A percentile compares a stretch with the other conserved stretches of the same genome.
Evolutionary conservation across 345 rosid species (phyloP).

Genomic region (Erysimum cheiranthoides): DNA sequence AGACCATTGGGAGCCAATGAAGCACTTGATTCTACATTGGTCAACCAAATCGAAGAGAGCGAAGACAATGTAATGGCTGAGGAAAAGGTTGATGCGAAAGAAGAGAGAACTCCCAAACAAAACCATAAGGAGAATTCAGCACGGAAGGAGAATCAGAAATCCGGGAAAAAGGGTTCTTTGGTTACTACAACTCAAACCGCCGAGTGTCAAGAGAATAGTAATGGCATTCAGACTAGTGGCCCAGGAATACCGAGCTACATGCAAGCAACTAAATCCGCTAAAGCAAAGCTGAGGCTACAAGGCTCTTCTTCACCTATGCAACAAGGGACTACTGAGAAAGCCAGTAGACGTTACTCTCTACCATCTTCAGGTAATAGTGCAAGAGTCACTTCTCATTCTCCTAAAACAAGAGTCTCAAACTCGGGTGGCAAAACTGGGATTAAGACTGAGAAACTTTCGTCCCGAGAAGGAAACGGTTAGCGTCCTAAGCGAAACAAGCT

Average conservation of each 20-base stretch:
- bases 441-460: slow-evolving; percentile 58
- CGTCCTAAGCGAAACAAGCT: slow-evolving; percentile 7
- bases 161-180: slow-evolving; percentile 53
- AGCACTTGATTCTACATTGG: slow-evolving; percentile 42
- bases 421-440: slow-evolving; percentile 61
- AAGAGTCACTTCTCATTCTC: slow-evolving; percentile 74
- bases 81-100: slow-evolving; percentile 47
- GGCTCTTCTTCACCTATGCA: slow-evolving; percentile 69
- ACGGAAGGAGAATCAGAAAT: slow-evolving; percentile 57
- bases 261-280: slow-evolving; percentile 90
- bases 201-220: slow-evolving; percentile 56
- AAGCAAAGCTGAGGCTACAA: slow-evolving; percentile 87
- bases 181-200: slow-evolving; percentile 51
- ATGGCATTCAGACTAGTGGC: slow-evolving; percentile 58
- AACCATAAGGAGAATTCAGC: slow-evolving; percentile 54
- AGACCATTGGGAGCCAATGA: slow-evolving; percentile 51
- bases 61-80: slow-evolving; percentile 50
- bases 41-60: slow-evolving; percentile 30
- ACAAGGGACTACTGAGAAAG: slow-evolving; percentile 61
- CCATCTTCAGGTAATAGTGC: slow-evolving; percentile 67
- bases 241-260: slow-evolving; percentile 79
- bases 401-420: slow-evolving; percentile 66
- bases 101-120: slow-evolving; percentile 54
- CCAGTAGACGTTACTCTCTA: slow-evolving; percentile 72
- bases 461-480: slow-evolving; percentile 75